Evolutionary conservation across 1,139 yeast genomes (phyloP), one percentile per base, ranked within the genome.

Genomic region (Suhomyces wounanorum): DNA sequence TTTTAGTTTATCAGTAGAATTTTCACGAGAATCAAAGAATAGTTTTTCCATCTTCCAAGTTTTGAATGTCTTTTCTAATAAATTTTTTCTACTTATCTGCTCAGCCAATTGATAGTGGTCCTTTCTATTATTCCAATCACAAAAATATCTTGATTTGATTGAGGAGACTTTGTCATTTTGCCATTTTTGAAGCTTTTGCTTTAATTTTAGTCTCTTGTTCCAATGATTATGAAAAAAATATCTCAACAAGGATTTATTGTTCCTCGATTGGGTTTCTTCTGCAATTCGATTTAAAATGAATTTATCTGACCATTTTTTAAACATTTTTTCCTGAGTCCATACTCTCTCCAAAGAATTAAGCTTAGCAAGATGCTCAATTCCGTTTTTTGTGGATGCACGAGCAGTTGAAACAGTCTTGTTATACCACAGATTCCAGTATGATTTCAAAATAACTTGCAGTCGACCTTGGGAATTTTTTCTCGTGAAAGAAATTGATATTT

Each of bases 151-250:
- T 4, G 30, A 26, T 38, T 53, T 14, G 14, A 33, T 2, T 55
- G 28, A 58, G 35, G 3, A 33, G 13, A 6, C n/a, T n/a, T 5
- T 55, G 41, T 31, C 51, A 51, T 13, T 36, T 35, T 1, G n/a
- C 14, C 10, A 40, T 38, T 11, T 48, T 26, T 4, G 43, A 31
- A 3, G 46, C 45, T 44, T 40, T 3, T 40, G 26, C 7, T 40
- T 44, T 18, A 62, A 43, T 17, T 48, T 47, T 1, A 51, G 40
- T 36, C 59, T 57, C 37, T 54, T 54, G 10, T 49, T 38, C 67
- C 67, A 62, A 16, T 51, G 47, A 3, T 57, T 53, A 17, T 48
- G 50, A 31, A 68, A 61, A 14, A 61, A 42, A 28, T 55, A 52
- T 10, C 31, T 31, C 9, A 55, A 13, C n/a, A 62, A 47, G 1